These are phyloP conservation scores for Babesia ovis DNA, from an alignment of 169 alveolate species.

Conservation along the genomic window DNA sequence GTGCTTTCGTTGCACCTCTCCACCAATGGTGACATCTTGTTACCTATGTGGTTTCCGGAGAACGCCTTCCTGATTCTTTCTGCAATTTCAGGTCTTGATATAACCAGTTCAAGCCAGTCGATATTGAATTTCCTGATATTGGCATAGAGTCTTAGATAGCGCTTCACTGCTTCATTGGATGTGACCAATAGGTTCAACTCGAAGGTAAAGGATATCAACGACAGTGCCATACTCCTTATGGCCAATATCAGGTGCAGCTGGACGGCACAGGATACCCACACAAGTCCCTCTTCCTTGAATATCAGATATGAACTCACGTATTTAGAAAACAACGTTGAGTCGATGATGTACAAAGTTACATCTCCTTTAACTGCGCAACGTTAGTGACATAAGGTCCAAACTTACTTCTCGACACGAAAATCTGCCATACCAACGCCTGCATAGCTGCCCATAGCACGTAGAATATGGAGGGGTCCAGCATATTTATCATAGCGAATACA, in stretches of 20 bases:
- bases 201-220: slow-evolving; percentile 51
- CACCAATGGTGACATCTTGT: background rate
- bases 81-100: slow-evolving; percentile 50
- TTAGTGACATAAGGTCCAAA: background rate
- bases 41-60: background rate
- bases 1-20: background rate
- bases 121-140: slow-evolving; percentile 59
- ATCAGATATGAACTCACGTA: slow-evolving; percentile 7
- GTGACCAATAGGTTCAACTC: slow-evolving; percentile 59
- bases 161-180: slow-evolving; percentile 61
- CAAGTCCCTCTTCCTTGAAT: slow-evolving; percentile 31
- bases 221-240: slow-evolving; percentile 46
- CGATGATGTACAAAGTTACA: slow-evolving; percentile 18
- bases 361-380: slow-evolving; percentile 5
- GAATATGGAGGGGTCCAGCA: slow-evolving; percentile 74
- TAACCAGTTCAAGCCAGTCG: slow-evolving; percentile 52
- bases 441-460: slow-evolving; percentile 73
- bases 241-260: slow-evolving; percentile 55
- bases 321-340: slow-evolving; percentile 2
- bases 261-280: slow-evolving; percentile 63
- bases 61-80: slow-evolving; percentile 17
- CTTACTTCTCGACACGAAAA: slow-evolving; percentile 54
- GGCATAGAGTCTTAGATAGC: slow-evolving; percentile 52
- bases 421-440: slow-evolving; percentile 75
- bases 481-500: slow-evolving; percentile 71